A percentile compares a stretch with the other conserved stretches of the same genome.
These are phyloP conservation scores for Grifola frondosa DNA, from an alignment of 1,284 basidiomycete species.

Conservation along the genomic window DNA sequence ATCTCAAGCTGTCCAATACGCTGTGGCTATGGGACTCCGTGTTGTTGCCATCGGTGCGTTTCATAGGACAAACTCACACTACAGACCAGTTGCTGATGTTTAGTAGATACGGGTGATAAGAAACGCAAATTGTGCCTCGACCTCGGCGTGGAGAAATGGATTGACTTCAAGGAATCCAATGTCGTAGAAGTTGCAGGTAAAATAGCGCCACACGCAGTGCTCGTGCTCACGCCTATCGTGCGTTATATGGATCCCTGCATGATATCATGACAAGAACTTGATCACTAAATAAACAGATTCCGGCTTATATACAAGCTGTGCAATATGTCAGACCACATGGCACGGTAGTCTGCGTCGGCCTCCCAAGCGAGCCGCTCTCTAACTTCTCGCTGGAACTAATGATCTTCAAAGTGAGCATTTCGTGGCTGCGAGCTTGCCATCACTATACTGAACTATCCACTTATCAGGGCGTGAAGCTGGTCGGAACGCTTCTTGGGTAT, in stretches of 20 bases:
- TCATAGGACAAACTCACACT: too few species aligned
- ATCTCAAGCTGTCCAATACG: conserved; percentile 63
- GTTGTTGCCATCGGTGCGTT: conserved; percentile 74
- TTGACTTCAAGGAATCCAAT: conserved; percentile 65
- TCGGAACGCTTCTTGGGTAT: too few species aligned
- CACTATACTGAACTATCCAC: too few species aligned
- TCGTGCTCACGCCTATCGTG: conserved; percentile 49
- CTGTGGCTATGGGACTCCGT: conserved; percentile 60
- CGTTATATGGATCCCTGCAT: conserved; percentile 11
- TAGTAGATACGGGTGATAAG: conserved; percentile 57
- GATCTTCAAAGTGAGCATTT: conserved; percentile 48
- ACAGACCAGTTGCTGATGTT: neutral
- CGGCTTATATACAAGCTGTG: conserved; percentile 70
- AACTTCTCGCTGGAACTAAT: conserved; percentile 75
- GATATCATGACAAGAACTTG: neutral
- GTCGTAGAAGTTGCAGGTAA: conserved; percentile 60
- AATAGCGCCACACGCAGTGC: conserved; percentile 63
- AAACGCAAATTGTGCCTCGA: conserved; percentile 59
- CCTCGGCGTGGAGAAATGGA: conserved; percentile 68
- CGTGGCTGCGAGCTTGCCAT: too few species aligned
- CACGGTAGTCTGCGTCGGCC: conserved; percentile 71
- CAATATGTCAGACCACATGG: conserved; percentile 67
- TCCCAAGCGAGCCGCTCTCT: conserved; percentile 61
- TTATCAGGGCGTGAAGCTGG: too few species aligned
- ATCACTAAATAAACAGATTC: conserved; percentile 30